Evolutionary conservation across 768 basidiomycete genomes (phyloP), one percentile per base, ranked within the genome.

Genomic region (Hericium coralloides): DNA sequence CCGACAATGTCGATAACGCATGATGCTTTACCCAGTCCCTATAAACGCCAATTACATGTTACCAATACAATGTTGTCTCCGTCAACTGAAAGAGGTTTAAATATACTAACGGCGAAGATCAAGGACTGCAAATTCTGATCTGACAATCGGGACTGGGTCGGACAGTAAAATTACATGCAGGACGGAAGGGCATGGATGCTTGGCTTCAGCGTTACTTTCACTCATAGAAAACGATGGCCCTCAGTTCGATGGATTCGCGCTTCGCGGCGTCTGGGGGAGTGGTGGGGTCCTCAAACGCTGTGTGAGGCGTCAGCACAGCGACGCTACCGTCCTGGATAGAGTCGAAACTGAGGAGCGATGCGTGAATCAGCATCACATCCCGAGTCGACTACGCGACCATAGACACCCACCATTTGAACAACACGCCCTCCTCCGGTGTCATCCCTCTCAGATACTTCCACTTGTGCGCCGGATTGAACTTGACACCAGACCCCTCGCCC

Each of bases 181-280:
- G 10, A 9, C 7, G 4, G 8, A 31, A 31, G 31, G 8, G 31
- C 31, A 31, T 31, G 10, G 31, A 2, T 31, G 31, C 10, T 1
- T 9, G 2, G 31, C 2, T 31, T n/a, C 10, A 22, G 43, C 6
- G 14, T 22, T 12, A 8, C 26, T 7, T 2, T 48, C 41, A 74
- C 58, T 82, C 78, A 61, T 84, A 82, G 63, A 84, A 86, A 17
- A 84, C 82, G 36, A 86, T 73, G 10, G 82, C 77, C 23, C 83
- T 68, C 22, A 86, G 61, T 67, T 86, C 84, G 52, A 85, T 84
- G 0, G 82, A 84, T 66, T 84, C 76, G 49, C 83, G 69, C 3
- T 70, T 66, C 6, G 77, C 79, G 0, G 79, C 71, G 47, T 71
- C 79, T 38, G 70, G 63, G 1, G 81, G 82, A 4, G 79, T 82